Conservation (phyloP, 192 early-diverging fungal genomes). For the Coemansia sp. region DNA sequence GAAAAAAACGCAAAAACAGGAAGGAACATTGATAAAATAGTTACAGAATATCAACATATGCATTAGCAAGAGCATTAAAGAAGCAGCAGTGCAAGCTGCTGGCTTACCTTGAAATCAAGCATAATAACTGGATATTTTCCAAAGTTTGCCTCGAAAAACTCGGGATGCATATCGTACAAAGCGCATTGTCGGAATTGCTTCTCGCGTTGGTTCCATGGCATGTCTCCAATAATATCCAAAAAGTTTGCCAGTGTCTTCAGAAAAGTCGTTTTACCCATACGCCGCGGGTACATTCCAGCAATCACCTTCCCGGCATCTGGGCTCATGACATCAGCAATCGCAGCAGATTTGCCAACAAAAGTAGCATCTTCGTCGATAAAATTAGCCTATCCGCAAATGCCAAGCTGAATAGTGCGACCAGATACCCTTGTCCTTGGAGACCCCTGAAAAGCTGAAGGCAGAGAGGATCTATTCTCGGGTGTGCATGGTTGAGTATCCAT, state of each 20-base stretch:
- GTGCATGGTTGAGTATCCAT: too few species aligned
- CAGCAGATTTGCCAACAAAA: slow-evolving; percentile 6
- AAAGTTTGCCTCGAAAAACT: slow-evolving; percentile 8
- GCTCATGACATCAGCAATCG: slow-evolving; percentile 5
- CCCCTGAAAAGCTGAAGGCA: too few species aligned
- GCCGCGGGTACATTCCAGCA: slow-evolving; percentile 8
- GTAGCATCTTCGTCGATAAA: slow-evolving; percentile 5
- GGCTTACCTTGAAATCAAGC: slow-evolving; percentile 11
- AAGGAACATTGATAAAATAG: neutral
- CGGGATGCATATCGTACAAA: neutral
- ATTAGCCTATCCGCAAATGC: neutral
- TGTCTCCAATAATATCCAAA: neutral
- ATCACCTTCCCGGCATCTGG: neutral
- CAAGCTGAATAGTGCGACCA: slow-evolving; percentile 3
- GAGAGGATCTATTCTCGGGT: too few species aligned
- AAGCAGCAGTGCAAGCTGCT: too few species aligned
- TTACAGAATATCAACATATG: neutral
- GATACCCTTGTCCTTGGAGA: too few species aligned
- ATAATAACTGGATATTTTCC: slow-evolving; percentile 6
- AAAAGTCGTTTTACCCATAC: slow-evolving; percentile 7
- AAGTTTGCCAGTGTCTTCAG: slow-evolving; percentile 1
- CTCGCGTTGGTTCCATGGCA: neutral
- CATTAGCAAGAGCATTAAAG: neutral
- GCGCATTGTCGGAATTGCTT: neutral
- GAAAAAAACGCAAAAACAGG: neutral